Evolutionary conservation across 768 basidiomycete genomes (phyloP), one percentile per base, ranked within the genome.

Genomic region (Kwoniella pini): DNA sequence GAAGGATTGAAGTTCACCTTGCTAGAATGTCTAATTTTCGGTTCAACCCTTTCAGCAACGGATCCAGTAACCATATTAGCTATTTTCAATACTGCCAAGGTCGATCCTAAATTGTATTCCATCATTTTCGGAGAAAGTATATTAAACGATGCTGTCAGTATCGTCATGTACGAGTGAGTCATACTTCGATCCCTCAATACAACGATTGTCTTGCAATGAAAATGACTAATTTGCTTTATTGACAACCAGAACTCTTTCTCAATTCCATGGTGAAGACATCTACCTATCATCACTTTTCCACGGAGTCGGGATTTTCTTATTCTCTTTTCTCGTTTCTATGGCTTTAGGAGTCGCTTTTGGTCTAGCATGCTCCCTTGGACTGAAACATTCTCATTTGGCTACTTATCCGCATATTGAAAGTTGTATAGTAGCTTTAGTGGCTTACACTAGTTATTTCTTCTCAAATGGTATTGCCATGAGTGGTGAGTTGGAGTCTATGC

Each of bases 141-240:
- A 60, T 81, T 99, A 61, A 99, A 99, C 80, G 96, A 99, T 82
- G 96, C 96, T 19, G 96, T 98, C 73, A 92, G 91, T 84, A 98
- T 98, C 82, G 94, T 98, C 79, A 93, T 99, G 90, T 98, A 98
- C 80, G 96, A 99, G 93, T 97, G 77, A 83, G 93, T 58, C 9
- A 31, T 17, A 31, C 4, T 54, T 44, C 26, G n/a, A 22, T 61
- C 27, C 19, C 51, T 55, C 4, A 21, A 19, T 9, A 7, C 19
- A 6, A 12, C 33, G 7, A 9, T 36, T 7, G 36, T 7, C 28
- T 30, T 12, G n/a, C n/a, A n/a, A n/a, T n/a, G n/a, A n/a, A n/a
- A n/a, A n/a, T 61, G 28, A 11, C 24, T 39, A 17, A 62, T 40
- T 36, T 15, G n/a, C 27, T n/a, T 26, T 22, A 17, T 28, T 15